phyloP scores from a whole-genome alignment of 352 stramenopile species.

The Pythium oligandrum region DNA sequence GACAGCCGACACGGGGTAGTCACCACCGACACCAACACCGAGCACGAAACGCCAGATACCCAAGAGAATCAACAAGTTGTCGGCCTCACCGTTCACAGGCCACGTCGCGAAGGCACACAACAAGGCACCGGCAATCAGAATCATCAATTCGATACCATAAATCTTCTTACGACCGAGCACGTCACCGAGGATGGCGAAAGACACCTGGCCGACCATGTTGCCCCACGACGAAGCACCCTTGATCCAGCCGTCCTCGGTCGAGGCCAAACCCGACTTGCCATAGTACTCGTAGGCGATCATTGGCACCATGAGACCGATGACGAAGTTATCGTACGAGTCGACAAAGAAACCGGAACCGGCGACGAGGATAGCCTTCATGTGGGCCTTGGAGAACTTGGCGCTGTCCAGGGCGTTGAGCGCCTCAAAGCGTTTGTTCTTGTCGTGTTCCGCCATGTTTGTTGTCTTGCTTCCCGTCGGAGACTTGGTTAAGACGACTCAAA shows the following conservation, averaged over 20 bases:
- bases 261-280: constrained; percentile 25
- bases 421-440: too few relatives aligned
- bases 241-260: constrained; percentile 33
- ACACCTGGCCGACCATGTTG: constrained; percentile 41
- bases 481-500: too few relatives aligned
- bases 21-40: constrained; percentile 33
- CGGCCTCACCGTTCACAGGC: constrained; percentile 33
- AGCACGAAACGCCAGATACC: constrained; percentile 50
- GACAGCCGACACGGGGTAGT: constrained; percentile 36
- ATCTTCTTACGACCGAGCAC: constrained; percentile 43
- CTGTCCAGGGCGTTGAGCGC: constrained; percentile 31
- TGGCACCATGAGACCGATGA: constrained; percentile 18
- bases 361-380: constrained; percentile 30
- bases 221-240: constrained; percentile 9
- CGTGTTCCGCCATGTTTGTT: too few relatives aligned
- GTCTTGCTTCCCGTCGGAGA: too few relatives aligned
- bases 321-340: constrained; percentile 57
- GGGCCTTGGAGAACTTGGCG: constrained; percentile 42
- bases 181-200: constrained; percentile 41
- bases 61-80: constrained; percentile 43
- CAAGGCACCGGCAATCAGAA: constrained; percentile 28
- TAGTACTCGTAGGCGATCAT: constrained; percentile 50
- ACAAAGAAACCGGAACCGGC: constrained; percentile 48
- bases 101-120: constrained; percentile 13
- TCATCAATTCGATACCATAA: constrained; percentile 43